Evolutionary conservation across 169 alveolate genomes (phyloP).

Genomic region (Plasmodium cynomolgi): DNA sequence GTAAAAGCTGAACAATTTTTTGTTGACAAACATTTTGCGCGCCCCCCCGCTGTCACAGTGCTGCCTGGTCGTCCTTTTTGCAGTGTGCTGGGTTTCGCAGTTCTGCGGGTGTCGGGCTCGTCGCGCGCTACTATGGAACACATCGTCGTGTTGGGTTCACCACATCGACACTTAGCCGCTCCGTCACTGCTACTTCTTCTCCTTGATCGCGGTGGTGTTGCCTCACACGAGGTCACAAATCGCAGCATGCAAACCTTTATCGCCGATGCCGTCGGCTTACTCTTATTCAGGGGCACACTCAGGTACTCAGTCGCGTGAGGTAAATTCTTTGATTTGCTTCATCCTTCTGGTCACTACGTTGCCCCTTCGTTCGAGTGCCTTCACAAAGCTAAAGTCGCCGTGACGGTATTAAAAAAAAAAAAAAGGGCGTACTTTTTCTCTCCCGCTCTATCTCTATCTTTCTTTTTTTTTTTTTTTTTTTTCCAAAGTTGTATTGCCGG

Average conservation of each 20-base stretch:
- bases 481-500: not conserved
- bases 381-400: not conserved
- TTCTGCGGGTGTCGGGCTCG: not conserved
- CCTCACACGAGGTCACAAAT: not conserved
- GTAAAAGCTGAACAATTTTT: slow-evolving; percentile 12
- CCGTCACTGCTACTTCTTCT: not conserved
- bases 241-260: not conserved
- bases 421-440: not conserved
- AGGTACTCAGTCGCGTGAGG: not conserved
- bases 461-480: not conserved
- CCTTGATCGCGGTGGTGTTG: not conserved
- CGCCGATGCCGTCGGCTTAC: not conserved
- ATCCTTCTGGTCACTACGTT: not conserved
- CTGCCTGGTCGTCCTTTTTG: not conserved
- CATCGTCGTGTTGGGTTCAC: not conserved
- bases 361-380: not conserved
- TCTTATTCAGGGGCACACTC: not conserved
- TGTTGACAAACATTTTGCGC: slow-evolving; percentile 32
- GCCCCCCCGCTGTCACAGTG: not conserved
- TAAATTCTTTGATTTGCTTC: not conserved
- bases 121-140: not conserved
- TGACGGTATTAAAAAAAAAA: not conserved
- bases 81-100: not conserved
- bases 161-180: not conserved
- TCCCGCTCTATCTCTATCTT: not conserved